Evolutionary conservation across 2,329 filamentous ascomycete genomes (phyloP).

Genomic region (Pestalotiopsis sp.): DNA sequence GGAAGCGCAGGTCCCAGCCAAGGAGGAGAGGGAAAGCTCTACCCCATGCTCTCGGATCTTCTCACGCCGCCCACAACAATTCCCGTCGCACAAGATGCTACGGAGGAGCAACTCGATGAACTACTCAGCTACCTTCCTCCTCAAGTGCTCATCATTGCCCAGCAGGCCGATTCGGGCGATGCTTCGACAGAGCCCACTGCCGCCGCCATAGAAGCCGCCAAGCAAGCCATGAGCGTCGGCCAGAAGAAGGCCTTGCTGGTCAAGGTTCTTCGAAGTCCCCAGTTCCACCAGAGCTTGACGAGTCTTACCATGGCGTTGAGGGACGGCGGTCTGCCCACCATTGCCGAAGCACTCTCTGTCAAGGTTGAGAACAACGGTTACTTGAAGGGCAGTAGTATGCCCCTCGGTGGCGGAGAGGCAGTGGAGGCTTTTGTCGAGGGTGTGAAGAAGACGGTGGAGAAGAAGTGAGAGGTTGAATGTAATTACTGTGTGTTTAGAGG

Average conservation of each 20-base stretch:
- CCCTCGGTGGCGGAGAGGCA: constrained; percentile 83
- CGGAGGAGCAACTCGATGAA: constrained; percentile 69
- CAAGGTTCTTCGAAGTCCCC: constrained; percentile 83
- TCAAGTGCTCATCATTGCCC: constrained; percentile 73
- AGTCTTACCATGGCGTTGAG: constrained; percentile 86
- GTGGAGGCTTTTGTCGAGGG: constrained; percentile 91
- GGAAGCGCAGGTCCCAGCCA: constrained; percentile 35
- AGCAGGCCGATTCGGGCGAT: constrained; percentile 62
- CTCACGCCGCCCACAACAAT: constrained; percentile 78
- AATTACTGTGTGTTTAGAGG: no score
- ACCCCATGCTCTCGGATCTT: constrained; percentile 84
- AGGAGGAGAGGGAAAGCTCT: constrained; percentile 61
- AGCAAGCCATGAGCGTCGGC: constrained; percentile 69
- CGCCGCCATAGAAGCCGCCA: constrained; percentile 70
- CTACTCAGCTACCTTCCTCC: constrained; percentile 80
- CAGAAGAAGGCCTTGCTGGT: constrained; percentile 82
- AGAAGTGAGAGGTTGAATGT: constrained; percentile 38
- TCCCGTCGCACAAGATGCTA: constrained; percentile 68
- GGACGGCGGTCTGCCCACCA: constrained; percentile 87
- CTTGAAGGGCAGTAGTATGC: constrained; percentile 75
- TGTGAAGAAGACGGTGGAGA: constrained; percentile 76
- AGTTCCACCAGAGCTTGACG: constrained; percentile 84
- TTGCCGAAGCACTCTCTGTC: constrained; percentile 83
- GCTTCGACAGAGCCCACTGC: constrained; percentile 66
- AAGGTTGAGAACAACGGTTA: constrained; percentile 84